Evolutionary conservation across 495 filamentous ascomycete species (phyloP), one percentile per base, ranked within the genome.

Genomic region (Trypethelium eluteriae): DNA sequence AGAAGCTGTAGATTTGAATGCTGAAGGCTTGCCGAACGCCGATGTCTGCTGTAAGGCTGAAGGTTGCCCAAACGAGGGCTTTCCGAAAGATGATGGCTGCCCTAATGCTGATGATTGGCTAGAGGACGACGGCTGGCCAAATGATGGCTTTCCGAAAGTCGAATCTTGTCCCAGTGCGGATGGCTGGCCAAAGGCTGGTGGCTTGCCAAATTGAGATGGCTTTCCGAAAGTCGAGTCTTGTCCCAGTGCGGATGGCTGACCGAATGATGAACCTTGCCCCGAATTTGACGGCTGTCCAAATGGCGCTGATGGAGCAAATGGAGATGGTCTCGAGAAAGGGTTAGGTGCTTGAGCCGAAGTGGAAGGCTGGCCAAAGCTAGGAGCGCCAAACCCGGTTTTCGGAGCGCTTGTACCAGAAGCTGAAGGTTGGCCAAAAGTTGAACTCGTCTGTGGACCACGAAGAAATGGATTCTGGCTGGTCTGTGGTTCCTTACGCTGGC

Each of bases 361-460:
- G 35, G 65, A 66, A 2, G 67, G 14, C 44, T 63, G 68, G 32
- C 67, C 67, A n/a, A 66, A 68, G 39, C 50, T 61, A 47, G 62
- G n/a, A 25, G 32, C 44, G 14, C 66, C 62, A 38, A 64, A 63
- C 3, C 38, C 35, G 25, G 57, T 25, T 47, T 3, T 32, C 46
- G 44, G 18, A 65, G 80, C 68, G 18, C 78, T 67, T 2, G 18
- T 44, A 7, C 61, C 61, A 2, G 41, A 47, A 46, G 61, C 61
- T 39, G 68, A 68, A 32, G 65, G 66, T 67, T 73, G 67, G 63
- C 74, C 68, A 49, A 74, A 72, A 34, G 56, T 62, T 68, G 76
- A 61, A 64, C 68, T 57, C 62, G 75, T 50, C 44, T 67, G 44
- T 41, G 4, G 38, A 38, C 35, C n/a, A 2, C 35, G 3, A 14